Percentiles rank a stretch among this genome's conserved stretches.
Conservation (phyloP, 208 protist genomes). For the Leishmania turanica region DNA sequence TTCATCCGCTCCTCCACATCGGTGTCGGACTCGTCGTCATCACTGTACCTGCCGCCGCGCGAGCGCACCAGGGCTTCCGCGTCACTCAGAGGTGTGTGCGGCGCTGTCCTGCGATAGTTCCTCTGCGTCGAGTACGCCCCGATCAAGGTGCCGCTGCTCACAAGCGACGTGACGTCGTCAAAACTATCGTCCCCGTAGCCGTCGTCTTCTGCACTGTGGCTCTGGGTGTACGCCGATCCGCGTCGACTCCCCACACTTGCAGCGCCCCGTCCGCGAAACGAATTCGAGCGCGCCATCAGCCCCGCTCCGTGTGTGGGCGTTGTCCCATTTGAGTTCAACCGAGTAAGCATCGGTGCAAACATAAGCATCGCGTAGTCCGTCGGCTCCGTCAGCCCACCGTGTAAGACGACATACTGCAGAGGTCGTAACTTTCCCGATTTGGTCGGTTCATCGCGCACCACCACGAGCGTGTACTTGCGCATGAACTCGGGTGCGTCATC, state of each 20-base stretch:
- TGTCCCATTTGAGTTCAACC: conserved; percentile 16
- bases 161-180: not conserved
- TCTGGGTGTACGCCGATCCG: not conserved
- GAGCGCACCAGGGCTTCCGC: not conserved
- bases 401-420: conserved; percentile 77
- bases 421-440: conserved; percentile 22
- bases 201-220: not conserved
- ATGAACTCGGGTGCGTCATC: conserved; percentile 66
- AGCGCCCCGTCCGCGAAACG: not conserved
- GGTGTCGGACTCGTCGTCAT: conserved; percentile 19
- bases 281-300: not conserved
- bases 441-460: conserved; percentile 34
- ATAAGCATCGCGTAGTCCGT: conserved; percentile 78
- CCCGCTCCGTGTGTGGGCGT: not conserved
- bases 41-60: conserved; percentile 7
- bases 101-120: not conserved
- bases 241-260: not conserved
- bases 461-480: conserved; percentile 77
- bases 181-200: not conserved
- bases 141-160: not conserved
- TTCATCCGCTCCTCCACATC: not conserved
- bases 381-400: conserved; percentile 67
- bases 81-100: not conserved
- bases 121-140: not conserved
- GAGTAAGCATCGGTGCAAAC: conserved; percentile 53